Conservation (phyloP, 805 yeast species). For the Kregervanrija delftensis region DNA sequence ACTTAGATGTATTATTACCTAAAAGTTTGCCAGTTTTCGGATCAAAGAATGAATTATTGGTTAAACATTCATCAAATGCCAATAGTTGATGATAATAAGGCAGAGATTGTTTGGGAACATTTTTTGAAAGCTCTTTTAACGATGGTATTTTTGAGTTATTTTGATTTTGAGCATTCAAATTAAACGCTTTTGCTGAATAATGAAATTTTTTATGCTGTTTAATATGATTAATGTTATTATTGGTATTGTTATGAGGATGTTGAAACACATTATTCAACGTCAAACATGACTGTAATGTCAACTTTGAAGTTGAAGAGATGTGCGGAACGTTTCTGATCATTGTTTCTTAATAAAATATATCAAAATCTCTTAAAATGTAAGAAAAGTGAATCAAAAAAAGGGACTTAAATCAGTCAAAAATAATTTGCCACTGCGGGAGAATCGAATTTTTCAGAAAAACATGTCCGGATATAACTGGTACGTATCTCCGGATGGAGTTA, state of each 20-base stretch:
- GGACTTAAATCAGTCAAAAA: neutral
- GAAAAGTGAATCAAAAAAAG: neutral
- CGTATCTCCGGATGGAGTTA: too few species aligned
- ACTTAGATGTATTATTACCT: constrained; percentile 29
- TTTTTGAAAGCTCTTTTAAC: constrained; percentile 10
- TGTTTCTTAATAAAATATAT: neutral
- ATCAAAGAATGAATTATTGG: constrained; percentile 29
- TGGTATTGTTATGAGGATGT: constrained; percentile 6
- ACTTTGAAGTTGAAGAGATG: constrained; percentile 6
- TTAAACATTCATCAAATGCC: constrained; percentile 45
- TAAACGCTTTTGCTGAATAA: constrained; percentile 1
- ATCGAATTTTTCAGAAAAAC: neutral
- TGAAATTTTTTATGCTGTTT: constrained; percentile 5
- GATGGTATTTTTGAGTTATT: neutral
- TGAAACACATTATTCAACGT: constrained; percentile 16
- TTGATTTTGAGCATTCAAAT: neutral
- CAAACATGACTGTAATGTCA: constrained; percentile 16
- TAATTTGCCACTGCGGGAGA: neutral
- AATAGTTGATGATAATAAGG: constrained; percentile 45
- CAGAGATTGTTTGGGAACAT: constrained; percentile 27
- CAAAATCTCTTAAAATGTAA: neutral
- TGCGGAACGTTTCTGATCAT: constrained; percentile 20
- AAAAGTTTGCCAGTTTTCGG: constrained; percentile 28
- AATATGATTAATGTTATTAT: neutral
- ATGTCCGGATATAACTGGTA: too few species aligned